phyloP scores from a whole-genome alignment of 2,329 filamentous ascomycete species.

The Paraphoma sp. region DNA sequence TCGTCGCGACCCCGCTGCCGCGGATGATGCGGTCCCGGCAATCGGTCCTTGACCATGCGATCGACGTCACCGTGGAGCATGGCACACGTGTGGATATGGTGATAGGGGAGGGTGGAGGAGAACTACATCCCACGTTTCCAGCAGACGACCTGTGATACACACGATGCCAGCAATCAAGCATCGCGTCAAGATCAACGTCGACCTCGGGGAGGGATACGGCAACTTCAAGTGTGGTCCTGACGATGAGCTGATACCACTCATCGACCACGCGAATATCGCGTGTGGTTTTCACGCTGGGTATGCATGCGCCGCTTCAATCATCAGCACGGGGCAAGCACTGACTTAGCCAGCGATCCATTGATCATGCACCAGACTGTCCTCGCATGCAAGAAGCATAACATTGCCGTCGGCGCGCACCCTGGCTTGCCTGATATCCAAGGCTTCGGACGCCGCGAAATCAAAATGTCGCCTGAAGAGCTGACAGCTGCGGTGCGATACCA shows the following conservation, averaged over 20 bases:
- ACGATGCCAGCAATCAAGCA: slow-evolving; percentile 58
- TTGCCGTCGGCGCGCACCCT: slow-evolving; percentile 68
- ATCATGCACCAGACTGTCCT: slow-evolving; percentile 68
- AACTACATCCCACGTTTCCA: not conserved
- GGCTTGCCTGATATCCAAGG: slow-evolving; percentile 70
- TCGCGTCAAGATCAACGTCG: slow-evolving; percentile 61
- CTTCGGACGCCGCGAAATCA: slow-evolving; percentile 69
- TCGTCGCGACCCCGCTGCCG: slow-evolving; percentile 6
- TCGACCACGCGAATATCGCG: slow-evolving; percentile 69
- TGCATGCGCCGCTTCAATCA: slow-evolving; percentile 7
- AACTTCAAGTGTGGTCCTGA: slow-evolving; percentile 63
- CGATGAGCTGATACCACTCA: slow-evolving; percentile 65
- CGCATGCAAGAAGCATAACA: slow-evolving; percentile 63
- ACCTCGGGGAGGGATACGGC: slow-evolving; percentile 62
- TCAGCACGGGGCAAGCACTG: slow-evolving; percentile 5
- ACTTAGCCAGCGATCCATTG: slow-evolving; percentile 58
- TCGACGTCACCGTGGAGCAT: slow-evolving; percentile 21
- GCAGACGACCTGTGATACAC: slow-evolving; percentile 1
- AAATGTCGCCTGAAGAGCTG: slow-evolving; percentile 63
- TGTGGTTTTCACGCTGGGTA: slow-evolving; percentile 63
- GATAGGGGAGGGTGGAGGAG: not conserved
- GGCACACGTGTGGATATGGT: slow-evolving; percentile 11
- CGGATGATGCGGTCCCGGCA: not conserved
- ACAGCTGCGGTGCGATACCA: slow-evolving; percentile 67
- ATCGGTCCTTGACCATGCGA: slow-evolving; percentile 12